Evolutionary conservation across 257 asterid species (phyloP).

Genomic region (Nicotiana tabacum): DNA sequence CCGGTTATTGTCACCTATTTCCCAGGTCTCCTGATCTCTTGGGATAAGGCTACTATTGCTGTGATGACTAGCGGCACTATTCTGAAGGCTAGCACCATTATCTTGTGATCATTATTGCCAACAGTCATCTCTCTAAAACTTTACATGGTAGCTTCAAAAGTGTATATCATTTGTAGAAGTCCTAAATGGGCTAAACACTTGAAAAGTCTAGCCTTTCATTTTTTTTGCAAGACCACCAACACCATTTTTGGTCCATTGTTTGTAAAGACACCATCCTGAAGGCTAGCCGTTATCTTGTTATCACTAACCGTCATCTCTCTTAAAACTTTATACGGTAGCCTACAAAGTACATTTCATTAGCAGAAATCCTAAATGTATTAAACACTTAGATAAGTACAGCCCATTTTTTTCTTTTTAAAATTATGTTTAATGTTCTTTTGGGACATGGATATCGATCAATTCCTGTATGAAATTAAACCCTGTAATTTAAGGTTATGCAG

Average conservation of each 20-base stretch:
- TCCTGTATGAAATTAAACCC: too few species aligned
- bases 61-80: background rate
- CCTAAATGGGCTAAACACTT: background rate
- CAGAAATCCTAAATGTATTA: background rate
- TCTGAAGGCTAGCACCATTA: background rate
- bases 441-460: background rate
- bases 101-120: background rate
- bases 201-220: too few species aligned
- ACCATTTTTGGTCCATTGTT: background rate
- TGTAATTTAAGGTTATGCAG: background rate
- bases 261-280: background rate
- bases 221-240: background rate
- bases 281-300: background rate
- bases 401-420: background rate
- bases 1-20: background rate
- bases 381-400: background rate
- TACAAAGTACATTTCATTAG: background rate
- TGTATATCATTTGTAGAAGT: background rate
- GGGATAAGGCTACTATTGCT: background rate
- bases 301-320: background rate
- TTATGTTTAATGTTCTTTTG: background rate
- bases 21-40: background rate
- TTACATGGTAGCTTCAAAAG: background rate
- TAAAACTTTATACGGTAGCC: background rate
- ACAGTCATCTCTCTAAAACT: background rate